Conservation (phyloP, 148 eudicot species). For the Persicaria tinctoria region DNA sequence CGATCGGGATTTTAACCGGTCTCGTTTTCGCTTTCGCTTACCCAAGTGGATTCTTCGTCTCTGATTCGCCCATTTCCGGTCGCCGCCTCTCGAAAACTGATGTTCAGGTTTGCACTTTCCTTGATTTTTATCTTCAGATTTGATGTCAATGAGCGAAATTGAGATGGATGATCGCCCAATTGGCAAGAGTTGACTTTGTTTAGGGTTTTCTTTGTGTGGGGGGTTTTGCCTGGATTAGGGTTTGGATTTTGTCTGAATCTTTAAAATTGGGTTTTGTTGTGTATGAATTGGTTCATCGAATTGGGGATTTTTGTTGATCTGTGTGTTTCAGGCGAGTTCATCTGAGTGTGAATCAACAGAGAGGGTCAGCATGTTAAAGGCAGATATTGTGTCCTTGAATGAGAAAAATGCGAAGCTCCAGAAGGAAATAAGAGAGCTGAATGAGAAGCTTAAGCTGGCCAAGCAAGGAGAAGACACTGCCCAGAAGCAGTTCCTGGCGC, state of each 20-base stretch:
- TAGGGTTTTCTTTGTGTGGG: neutral
- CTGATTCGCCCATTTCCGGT: slow-evolving; percentile 17
- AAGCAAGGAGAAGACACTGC: slow-evolving; percentile 58
- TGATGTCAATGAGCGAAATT: neutral
- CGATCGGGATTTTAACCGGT: slow-evolving; percentile 45
- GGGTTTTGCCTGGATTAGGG: neutral
- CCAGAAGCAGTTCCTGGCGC: slow-evolving; percentile 44
- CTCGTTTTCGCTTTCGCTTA: slow-evolving; percentile 47
- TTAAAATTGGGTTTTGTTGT: neutral
- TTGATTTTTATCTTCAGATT: neutral
- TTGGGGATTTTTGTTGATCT: neutral
- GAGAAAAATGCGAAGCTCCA: slow-evolving; percentile 62
- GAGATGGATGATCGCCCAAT: neutral
- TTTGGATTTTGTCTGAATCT: neutral
- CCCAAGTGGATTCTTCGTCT: slow-evolving; percentile 52
- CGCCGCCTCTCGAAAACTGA: slow-evolving; percentile 25
- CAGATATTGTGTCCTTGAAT: slow-evolving; percentile 36
- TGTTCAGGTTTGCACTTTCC: slow-evolving; percentile 26
- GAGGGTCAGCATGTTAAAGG: slow-evolving; percentile 47
- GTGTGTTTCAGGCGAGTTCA: slow-evolving; percentile 12
- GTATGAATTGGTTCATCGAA: neutral
- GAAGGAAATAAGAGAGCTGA: slow-evolving; percentile 62
- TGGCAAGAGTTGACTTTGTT: neutral
- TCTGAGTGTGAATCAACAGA: slow-evolving; percentile 52
- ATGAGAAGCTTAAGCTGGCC: slow-evolving; percentile 45